Evolutionary conservation across 225 moss, liverwort and hornwort species (phyloP), one percentile per base, ranked within the genome.

Genomic region (Ulota crispa): DNA sequence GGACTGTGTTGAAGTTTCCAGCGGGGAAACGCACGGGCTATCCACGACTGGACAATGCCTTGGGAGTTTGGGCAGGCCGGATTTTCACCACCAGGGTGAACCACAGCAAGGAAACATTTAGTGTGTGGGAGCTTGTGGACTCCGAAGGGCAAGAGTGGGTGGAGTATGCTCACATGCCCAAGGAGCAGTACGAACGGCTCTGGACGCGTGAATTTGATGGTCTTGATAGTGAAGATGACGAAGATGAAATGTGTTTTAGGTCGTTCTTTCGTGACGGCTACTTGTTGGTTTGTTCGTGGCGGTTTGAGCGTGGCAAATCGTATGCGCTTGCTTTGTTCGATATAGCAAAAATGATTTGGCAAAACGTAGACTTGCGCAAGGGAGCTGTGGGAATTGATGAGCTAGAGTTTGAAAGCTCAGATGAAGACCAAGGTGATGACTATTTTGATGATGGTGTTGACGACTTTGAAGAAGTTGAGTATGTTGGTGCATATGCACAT

Each of bases 71-170:
- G 80, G 75, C 75, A 16, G 80, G 80, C 36, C 68, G 61, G 20
- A 75, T 80, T 30, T 80, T 75, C 69, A 69, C 79, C 27, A 19
- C 21, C 26, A 28, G 43, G 67, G 68, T 57, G 36, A 21, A 68
- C 15, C 0, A 2, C 28, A 1, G 2, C 1, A 20, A 50, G 47
- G 0, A 4, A 32, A 21, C 15, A 28, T 21, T 79, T 55, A 7
- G 36, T 13, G 60, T 84, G 60, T 84, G 57, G 73, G 74, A 84
- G 79, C 67, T 84, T 10, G 67, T 60, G 1, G 79, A 84, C 59
- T 7, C 8, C 1, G n/a, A 43, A 45, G 68, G 61, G 60, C 79
- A 68, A 13, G 68, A 74, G 84, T 79, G 73, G 79, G 68, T 65
- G 6, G 60, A 50, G 32, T 79, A 52, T 18, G 79, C 78, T 68